A percentile compares a stretch with the other conserved stretches of the same genome.
phyloP scores from a whole-genome alignment of 202 grass and related monocot species.

The Panicum virgatum region DNA sequence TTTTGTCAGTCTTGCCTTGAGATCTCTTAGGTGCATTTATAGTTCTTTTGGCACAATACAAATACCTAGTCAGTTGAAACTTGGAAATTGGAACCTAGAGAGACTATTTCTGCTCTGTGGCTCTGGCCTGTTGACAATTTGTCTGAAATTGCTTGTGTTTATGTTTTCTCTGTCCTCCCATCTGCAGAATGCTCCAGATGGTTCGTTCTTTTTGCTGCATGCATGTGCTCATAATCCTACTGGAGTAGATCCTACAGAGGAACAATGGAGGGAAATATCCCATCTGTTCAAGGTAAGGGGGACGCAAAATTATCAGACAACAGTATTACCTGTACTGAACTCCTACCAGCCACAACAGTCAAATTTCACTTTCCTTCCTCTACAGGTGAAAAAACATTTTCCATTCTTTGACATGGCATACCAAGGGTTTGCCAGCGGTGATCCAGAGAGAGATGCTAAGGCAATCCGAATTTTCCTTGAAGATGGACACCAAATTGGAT shows the following conservation, averaged over 20 bases:
- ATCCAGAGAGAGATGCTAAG: constrained; percentile 93
- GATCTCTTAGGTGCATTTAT: constrained; percentile 7
- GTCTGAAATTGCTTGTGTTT: constrained; percentile 23
- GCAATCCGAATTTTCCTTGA: constrained; percentile 96
- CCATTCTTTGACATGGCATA: constrained; percentile 99
- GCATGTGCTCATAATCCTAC: constrained; percentile 98
- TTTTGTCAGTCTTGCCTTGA: not conserved
- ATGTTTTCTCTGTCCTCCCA: constrained; percentile 10
- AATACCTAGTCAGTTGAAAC: not conserved
- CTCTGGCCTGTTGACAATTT: constrained; percentile 23
- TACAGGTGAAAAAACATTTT: constrained; percentile 90
- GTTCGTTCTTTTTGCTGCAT: constrained; percentile 98
- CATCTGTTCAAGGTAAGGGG: constrained; percentile 75
- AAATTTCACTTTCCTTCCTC: constrained; percentile 26
- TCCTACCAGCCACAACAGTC: not conserved
- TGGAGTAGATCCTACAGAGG: constrained; percentile 94
- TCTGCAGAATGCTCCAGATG: constrained; percentile 89
- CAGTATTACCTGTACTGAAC: not conserved
- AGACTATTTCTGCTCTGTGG: not conserved
- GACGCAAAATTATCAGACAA: not conserved
- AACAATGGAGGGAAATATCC: constrained; percentile 98
- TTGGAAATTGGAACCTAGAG: not conserved
- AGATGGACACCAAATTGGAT: constrained; percentile 93
- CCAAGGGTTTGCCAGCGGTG: constrained; percentile 97
- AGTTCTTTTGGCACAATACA: not conserved